Evolutionary conservation across 176 grass and related monocot genomes (phyloP), one percentile per base, ranked within the genome.

Genomic region (Lolium perenne): DNA sequence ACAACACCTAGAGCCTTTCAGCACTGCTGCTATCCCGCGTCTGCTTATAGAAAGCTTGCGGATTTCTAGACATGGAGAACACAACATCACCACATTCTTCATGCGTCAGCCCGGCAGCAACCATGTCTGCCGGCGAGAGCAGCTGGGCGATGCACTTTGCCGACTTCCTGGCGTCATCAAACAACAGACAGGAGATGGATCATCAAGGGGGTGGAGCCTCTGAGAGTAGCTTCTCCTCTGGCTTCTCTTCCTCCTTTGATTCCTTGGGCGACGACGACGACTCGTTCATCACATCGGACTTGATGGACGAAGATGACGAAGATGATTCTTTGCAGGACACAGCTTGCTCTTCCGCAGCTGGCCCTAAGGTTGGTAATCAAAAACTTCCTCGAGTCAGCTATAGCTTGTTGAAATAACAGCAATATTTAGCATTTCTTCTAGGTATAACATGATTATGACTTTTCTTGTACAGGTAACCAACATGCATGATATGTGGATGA

Each of bases 321-420:
- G 93, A 95, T 7, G 88, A 91, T 16, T 90, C 87, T 17, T 60
- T 95, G 15, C 88, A 82, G 83, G 93, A 95, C 76, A 95, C 93
- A 15, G 93, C 93, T 10, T 88, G 78, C 84, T 95, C 93, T 48
- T 87, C 85, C 40, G 74, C 87, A 5, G 83, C 84, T 82, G 13
- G 9, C 17, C 62, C 80, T 71, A 88, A 95, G 90, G 93, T 95
- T 78, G 29, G 68, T 7, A 26, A 38, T 60, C 64, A 80, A 8
- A 20, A 75, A 75, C 23, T 53, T 63, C 63, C 6, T 83, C 56
- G 23, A 21, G 69, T 58, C 23, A 43, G 77, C 40, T 12, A 12
- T 56, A 45, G 0, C 13, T 80, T 22, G 23, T 38, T 62, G 0
- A 65, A 13, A 77, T 11, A 85, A 17, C 12, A 47, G 71, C n/a